These are phyloP conservation scores for Penicillium antarcticum DNA, from an alignment of 495 filamentous ascomycete genomes.

Conservation along the genomic window DNA sequence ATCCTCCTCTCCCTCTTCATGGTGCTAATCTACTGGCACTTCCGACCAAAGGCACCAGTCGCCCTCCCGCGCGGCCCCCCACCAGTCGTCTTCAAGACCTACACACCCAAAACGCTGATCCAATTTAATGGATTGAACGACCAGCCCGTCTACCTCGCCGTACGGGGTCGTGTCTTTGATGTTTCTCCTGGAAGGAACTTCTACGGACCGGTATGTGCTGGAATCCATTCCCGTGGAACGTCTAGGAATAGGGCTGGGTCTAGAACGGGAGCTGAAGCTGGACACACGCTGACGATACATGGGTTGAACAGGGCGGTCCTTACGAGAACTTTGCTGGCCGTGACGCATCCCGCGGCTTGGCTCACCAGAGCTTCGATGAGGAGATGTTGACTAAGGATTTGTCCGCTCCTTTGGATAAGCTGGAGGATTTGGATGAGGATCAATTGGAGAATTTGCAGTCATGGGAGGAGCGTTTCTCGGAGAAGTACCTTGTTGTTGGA, in stretches of 20 bases:
- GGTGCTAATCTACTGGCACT: slow-evolving; percentile 65
- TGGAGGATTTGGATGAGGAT: slow-evolving; percentile 69
- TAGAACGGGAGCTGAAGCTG: neutral
- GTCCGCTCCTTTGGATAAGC: slow-evolving; percentile 77
- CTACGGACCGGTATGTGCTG: slow-evolving; percentile 67
- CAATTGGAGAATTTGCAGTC: slow-evolving; percentile 79
- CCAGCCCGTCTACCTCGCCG: slow-evolving; percentile 77
- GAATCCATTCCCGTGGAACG: neutral
- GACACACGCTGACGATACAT: slow-evolving; percentile 5
- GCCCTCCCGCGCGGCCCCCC: slow-evolving; percentile 66
- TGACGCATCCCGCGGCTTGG: slow-evolving; percentile 90
- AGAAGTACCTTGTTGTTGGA: slow-evolving; percentile 96
- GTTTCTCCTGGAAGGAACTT: slow-evolving; percentile 82
- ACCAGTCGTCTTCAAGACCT: slow-evolving; percentile 82
- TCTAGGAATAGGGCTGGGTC: neutral
- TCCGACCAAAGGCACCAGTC: slow-evolving; percentile 57
- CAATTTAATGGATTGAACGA: slow-evolving; percentile 81
- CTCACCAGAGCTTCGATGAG: slow-evolving; percentile 90
- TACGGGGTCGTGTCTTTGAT: slow-evolving; percentile 84
- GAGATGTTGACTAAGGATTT: slow-evolving; percentile 95
- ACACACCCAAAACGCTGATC: slow-evolving; percentile 79
- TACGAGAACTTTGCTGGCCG: slow-evolving; percentile 93
- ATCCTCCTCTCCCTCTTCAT: slow-evolving; percentile 67
- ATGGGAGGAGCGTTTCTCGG: slow-evolving; percentile 89
- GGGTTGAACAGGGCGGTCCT: slow-evolving; percentile 60